Conservation (phyloP, 2,329 filamentous ascomycete species). For the Blastomyces parvus region DNA sequence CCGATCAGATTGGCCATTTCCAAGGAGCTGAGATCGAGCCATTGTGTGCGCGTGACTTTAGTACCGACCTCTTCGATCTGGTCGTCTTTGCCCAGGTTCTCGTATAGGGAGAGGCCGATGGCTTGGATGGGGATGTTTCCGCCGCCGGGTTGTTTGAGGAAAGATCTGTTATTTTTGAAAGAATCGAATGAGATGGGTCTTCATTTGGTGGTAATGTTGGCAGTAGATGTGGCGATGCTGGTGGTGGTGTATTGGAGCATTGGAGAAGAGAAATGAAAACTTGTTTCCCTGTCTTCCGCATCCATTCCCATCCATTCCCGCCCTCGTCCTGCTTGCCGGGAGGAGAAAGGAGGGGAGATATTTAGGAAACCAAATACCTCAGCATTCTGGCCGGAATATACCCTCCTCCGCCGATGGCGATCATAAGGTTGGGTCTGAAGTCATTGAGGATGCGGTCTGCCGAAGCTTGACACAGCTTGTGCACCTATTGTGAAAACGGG, state of each 20-base stretch:
- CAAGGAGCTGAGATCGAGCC: constrained; percentile 81
- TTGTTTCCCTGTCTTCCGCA: background rate
- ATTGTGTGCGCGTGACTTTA: constrained; percentile 95
- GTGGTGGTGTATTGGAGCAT: background rate
- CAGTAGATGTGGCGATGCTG: background rate
- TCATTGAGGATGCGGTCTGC: constrained; percentile 71
- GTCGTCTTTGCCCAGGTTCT: constrained; percentile 58
- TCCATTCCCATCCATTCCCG: background rate
- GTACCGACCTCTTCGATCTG: constrained; percentile 72
- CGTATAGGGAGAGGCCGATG: constrained; percentile 95
- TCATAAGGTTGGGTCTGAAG: constrained; percentile 91
- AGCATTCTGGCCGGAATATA: constrained; percentile 96
- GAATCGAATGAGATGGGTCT: background rate
- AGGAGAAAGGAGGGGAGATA: constrained; percentile 10
- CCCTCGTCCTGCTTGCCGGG: background rate
- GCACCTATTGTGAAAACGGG: constrained; percentile 53
- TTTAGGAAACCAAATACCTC: constrained; percentile 41
- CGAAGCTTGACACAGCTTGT: constrained; percentile 89
- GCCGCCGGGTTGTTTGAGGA: constrained; percentile 77
- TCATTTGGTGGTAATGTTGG: background rate
- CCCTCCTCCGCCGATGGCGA: constrained; percentile 94
- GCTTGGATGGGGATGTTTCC: constrained; percentile 99
- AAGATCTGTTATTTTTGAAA: constrained; percentile 49
- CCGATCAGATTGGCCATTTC: constrained; percentile 83
- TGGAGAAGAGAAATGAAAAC: background rate